Evolutionary conservation across 1,139 yeast species (phyloP).

Genomic region (Zygoascus sp.): DNA sequence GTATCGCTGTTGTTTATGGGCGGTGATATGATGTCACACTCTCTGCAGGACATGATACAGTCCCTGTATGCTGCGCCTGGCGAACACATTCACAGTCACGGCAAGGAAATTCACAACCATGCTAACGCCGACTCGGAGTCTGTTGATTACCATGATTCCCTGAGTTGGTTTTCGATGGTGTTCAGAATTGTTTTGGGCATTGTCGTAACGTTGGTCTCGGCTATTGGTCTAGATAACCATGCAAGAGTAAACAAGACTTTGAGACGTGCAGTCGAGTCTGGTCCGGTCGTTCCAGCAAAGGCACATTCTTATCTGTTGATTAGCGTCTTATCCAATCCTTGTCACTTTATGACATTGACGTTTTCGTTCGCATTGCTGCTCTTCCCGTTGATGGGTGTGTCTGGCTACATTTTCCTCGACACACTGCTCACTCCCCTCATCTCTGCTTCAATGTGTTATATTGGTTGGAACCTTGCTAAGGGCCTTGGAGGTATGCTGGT

Average conservation of each 20-base stretch:
- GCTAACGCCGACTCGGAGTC: constrained; percentile 38
- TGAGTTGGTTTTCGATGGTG: constrained; percentile 23
- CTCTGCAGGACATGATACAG: constrained; percentile 68
- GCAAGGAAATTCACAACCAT: constrained; percentile 41
- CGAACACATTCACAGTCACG: constrained; percentile 48
- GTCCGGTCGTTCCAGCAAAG: background rate
- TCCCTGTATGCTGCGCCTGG: constrained; percentile 42
- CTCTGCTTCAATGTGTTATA: constrained; percentile 38
- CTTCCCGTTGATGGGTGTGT: constrained; percentile 31
- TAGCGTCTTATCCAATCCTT: constrained; percentile 46
- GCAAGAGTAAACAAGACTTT: constrained; percentile 31
- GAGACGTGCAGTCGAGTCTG: constrained; percentile 18
- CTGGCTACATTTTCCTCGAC: constrained; percentile 30
- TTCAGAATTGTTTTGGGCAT: constrained; percentile 33
- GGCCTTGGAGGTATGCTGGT: constrained; percentile 42
- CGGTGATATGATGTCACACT: constrained; percentile 78
- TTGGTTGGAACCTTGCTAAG: constrained; percentile 41
- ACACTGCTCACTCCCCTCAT: constrained; percentile 37
- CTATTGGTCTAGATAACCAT: constrained; percentile 34
- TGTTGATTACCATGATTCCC: constrained; percentile 14
- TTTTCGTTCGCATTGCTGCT: constrained; percentile 43
- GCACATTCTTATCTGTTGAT: constrained; percentile 22
- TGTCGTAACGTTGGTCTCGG: constrained; percentile 34
- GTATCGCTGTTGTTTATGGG: constrained; percentile 88
- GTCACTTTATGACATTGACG: constrained; percentile 56